A percentile compares a stretch with the other conserved stretches of the same genome.
These are phyloP conservation scores for Tetrapisispora pingtungensis DNA, from an alignment of 805 yeast genomes.

Conservation along the genomic window DNA sequence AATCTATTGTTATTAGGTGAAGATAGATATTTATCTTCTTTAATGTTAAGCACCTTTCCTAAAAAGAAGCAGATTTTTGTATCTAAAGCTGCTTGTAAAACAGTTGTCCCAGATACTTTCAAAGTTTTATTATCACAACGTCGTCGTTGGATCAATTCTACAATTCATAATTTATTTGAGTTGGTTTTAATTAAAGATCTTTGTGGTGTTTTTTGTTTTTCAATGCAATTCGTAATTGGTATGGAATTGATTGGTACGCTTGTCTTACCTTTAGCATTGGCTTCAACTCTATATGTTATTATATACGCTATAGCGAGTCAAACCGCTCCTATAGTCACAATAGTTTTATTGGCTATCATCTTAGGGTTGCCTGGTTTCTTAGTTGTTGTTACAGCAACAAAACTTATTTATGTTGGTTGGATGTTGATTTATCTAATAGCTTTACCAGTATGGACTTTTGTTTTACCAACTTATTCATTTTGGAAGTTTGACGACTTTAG, in stretches of 20 bases:
- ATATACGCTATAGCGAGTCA: slow-evolving; percentile 55
- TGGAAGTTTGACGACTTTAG: slow-evolving; percentile 96
- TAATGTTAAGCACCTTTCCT: slow-evolving; percentile 84
- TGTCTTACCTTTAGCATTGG: slow-evolving; percentile 80
- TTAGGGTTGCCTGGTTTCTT: slow-evolving; percentile 80
- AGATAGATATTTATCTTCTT: slow-evolving; percentile 74
- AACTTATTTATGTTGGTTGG: slow-evolving; percentile 64
- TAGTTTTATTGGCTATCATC: slow-evolving; percentile 64
- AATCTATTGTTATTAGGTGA: slow-evolving; percentile 81
- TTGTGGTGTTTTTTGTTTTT: slow-evolving; percentile 90
- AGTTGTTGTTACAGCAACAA: slow-evolving; percentile 71
- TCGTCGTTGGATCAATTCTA: slow-evolving; percentile 94
- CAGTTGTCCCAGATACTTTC: slow-evolving; percentile 79
- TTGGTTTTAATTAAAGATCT: slow-evolving; percentile 72
- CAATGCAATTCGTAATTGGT: slow-evolving; percentile 85
- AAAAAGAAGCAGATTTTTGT: slow-evolving; percentile 79
- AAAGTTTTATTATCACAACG: slow-evolving; percentile 78
- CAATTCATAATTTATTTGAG: slow-evolving; percentile 87
- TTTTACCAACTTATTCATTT: slow-evolving; percentile 74
- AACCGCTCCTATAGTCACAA: slow-evolving; percentile 72
- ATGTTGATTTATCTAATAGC: slow-evolving; percentile 69
- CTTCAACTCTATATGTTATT: slow-evolving; percentile 72
- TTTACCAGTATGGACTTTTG: slow-evolving; percentile 89
- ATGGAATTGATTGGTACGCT: slow-evolving; percentile 81
- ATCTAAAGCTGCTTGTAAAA: slow-evolving; percentile 86